Evolutionary conservation across 805 yeast species (phyloP).

Genomic region (Ogataea degrootiae): DNA sequence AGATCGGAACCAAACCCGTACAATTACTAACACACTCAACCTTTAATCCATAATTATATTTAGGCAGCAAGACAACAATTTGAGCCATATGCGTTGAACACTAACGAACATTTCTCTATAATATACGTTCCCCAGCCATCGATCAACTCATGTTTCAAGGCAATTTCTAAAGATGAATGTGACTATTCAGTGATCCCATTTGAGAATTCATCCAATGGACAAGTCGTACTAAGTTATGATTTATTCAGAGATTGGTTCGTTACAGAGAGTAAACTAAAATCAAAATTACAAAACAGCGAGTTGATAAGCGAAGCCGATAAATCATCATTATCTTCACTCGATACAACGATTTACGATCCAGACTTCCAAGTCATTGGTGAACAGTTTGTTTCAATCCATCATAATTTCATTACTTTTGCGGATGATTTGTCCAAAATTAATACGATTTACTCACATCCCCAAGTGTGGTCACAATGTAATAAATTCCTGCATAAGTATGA

Average conservation of each 20-base stretch:
- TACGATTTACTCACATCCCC: constrained; percentile 86
- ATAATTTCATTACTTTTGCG: constrained; percentile 57
- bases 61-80: constrained; percentile 47
- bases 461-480: constrained; percentile 92
- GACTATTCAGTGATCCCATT: constrained; percentile 80
- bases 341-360: constrained; percentile 20
- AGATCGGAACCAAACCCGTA: too few species aligned
- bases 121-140: constrained; percentile 35
- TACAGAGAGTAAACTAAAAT: constrained; percentile 11
- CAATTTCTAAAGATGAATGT: constrained; percentile 39
- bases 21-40: background rate
- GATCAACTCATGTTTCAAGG: constrained; percentile 60
- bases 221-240: constrained; percentile 82
- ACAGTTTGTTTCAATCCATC: constrained; percentile 78
- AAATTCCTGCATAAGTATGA: constrained; percentile 42
- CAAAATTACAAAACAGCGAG: constrained; percentile 5
- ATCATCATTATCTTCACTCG: constrained; percentile 9
- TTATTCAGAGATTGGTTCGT: constrained; percentile 63
- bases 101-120: constrained; percentile 13
- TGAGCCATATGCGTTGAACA: constrained; percentile 18
- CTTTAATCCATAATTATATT: background rate
- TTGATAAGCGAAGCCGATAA: constrained; percentile 4
- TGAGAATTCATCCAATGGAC: constrained; percentile 94
- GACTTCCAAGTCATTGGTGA: constrained; percentile 61
- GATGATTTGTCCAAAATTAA: constrained; percentile 40